A percentile compares a stretch with the other conserved stretches of the same genome.
Conservation (phyloP, 352 stramenopile genomes). For the Pythium dissotocum region DNA sequence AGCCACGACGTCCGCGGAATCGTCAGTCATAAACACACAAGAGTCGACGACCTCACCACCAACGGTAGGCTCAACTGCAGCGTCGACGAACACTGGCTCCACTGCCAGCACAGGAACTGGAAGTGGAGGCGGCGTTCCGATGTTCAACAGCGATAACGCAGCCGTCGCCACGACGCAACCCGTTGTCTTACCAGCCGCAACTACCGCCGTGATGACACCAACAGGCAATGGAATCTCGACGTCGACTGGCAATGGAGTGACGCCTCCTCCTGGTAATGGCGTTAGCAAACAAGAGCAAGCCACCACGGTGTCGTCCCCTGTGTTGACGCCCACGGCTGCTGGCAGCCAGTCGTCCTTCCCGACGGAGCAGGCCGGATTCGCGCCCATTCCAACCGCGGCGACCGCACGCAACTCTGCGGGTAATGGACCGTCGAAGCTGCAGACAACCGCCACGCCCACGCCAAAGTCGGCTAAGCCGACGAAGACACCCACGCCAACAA, state of each 20-base stretch:
- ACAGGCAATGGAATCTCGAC: neutral
- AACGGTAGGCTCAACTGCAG: too few relatives aligned
- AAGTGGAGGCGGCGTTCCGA: neutral
- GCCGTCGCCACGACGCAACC: neutral
- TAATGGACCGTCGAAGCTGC: neutral
- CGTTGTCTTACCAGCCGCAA: too few relatives aligned
- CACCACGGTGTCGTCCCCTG: neutral
- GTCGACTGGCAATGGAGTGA: neutral
- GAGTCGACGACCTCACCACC: too few relatives aligned
- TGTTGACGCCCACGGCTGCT: neutral
- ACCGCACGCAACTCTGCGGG: neutral
- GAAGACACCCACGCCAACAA: neutral
- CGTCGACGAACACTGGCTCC: neutral
- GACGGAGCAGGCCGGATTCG: neutral
- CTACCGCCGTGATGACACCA: neutral
- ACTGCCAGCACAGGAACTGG: neutral
- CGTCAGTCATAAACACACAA: too few relatives aligned
- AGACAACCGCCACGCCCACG: neutral
- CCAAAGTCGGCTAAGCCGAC: neutral
- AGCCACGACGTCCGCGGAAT: too few relatives aligned
- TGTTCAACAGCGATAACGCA: neutral
- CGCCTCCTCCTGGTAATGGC: neutral
- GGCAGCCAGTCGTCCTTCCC: neutral
- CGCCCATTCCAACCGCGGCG: neutral
- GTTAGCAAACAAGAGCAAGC: neutral